phyloP scores from a whole-genome alignment of 805 yeast species.

The Starmerella bombicola region DNA sequence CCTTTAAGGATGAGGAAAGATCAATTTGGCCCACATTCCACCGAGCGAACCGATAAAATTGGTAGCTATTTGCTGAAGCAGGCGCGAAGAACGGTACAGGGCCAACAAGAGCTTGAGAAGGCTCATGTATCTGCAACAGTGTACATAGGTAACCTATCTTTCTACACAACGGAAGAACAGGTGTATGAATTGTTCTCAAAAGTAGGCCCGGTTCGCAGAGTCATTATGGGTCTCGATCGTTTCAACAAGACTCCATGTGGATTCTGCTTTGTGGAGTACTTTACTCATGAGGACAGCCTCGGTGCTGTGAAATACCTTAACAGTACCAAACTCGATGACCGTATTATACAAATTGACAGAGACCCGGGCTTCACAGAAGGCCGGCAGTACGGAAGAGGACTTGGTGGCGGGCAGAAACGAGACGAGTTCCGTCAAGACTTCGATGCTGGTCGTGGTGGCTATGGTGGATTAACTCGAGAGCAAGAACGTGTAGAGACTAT shows the following conservation, averaged over 20 bases:
- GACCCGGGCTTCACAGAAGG: conserved; percentile 97
- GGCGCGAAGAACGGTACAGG: conserved; percentile 27
- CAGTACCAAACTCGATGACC: conserved; percentile 73
- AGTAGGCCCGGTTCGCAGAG: conserved; percentile 57
- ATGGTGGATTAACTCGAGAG: conserved; percentile 25
- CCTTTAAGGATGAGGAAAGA: conserved; percentile 3
- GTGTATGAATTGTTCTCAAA: conserved; percentile 74
- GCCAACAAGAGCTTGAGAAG: conserved; percentile 45
- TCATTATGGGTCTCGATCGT: conserved; percentile 91
- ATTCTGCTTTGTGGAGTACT: conserved; percentile 81
- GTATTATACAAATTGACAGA: conserved; percentile 69
- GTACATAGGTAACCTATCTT: conserved; percentile 83
- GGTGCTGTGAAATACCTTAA: conserved; percentile 73
- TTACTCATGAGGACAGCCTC: conserved; percentile 54
- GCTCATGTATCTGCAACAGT: conserved; percentile 61
- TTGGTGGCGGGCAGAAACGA: conserved; percentile 80
- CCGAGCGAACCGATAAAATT: conserved; percentile 30
- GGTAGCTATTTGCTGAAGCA: conserved; percentile 28
- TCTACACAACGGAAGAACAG: conserved; percentile 91
- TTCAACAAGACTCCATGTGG: conserved; percentile 91
- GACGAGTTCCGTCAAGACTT: conserved; percentile 45
- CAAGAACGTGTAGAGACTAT: no score
- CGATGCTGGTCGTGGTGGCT: conserved; percentile 37
- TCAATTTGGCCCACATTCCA: conserved; percentile 23
- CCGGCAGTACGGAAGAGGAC: conserved; percentile 89